These are phyloP conservation scores for Galerina sulciceps DNA, from an alignment of 768 basidiomycete genomes.

Conservation along the genomic window DNA sequence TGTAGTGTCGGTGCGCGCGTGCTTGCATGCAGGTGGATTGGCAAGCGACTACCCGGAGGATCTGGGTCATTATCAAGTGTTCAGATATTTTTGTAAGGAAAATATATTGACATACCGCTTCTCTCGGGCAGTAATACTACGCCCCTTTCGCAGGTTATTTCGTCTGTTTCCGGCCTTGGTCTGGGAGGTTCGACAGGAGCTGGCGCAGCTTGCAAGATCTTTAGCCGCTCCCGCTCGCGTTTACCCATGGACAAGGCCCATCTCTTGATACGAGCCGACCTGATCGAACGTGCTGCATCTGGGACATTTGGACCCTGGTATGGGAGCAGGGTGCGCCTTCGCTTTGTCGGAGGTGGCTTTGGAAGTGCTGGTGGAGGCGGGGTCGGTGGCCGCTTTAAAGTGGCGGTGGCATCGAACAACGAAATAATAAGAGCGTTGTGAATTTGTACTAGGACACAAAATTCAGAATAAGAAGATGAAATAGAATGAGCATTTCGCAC, in stretches of 20 bases:
- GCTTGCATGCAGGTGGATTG: slow-evolving; percentile 74
- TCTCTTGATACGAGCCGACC: slow-evolving; percentile 69
- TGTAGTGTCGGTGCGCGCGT: slow-evolving; percentile 75
- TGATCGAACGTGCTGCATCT: slow-evolving; percentile 56
- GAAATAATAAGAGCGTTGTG: slow-evolving; percentile 88
- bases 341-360: slow-evolving; percentile 66
- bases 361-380: slow-evolving; percentile 66
- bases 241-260: slow-evolving; percentile 77
- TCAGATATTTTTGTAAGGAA: background rate
- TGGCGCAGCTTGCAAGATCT: slow-evolving; percentile 46
- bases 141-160: slow-evolving; percentile 72
- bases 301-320: slow-evolving; percentile 68
- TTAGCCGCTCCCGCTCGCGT: slow-evolving; percentile 76
- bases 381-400: slow-evolving; percentile 68
- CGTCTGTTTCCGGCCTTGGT: slow-evolving; percentile 59
- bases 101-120: slow-evolving; percentile 52
- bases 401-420: slow-evolving; percentile 75
- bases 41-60: slow-evolving; percentile 70
- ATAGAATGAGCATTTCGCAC: slow-evolving; percentile 19
- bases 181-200: slow-evolving; percentile 43
- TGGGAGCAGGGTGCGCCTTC: slow-evolving; percentile 71
- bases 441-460: slow-evolving; percentile 57
- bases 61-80: slow-evolving; percentile 41
- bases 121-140: slow-evolving; percentile 68
- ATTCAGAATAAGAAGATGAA: slow-evolving; percentile 9